These are phyloP conservation scores for Nannizziopsis arthrosporioides DNA, from an alignment of 2,329 filamentous ascomycete genomes.

Conservation along the genomic window DNA sequence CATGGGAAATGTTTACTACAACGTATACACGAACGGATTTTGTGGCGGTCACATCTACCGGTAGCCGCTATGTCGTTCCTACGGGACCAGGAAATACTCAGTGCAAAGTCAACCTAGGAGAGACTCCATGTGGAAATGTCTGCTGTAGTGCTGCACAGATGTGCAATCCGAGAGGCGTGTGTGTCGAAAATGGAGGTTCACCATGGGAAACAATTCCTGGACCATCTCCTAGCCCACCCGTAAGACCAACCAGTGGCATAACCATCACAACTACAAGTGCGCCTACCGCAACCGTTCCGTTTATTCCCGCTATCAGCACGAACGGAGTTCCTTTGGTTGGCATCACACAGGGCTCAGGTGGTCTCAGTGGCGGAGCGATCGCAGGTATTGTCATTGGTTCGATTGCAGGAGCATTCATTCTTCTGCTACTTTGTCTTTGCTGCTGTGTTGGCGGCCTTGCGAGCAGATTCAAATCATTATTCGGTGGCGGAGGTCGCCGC, in stretches of 20 bases:
- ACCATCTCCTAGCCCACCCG: constrained; percentile 29
- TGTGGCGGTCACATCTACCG: constrained; percentile 43
- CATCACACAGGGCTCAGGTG: constrained; percentile 19
- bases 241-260: constrained; percentile 35
- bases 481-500: constrained; percentile 31
- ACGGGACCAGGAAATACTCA: constrained; percentile 20
- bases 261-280: constrained; percentile 35
- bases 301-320: constrained; percentile 36
- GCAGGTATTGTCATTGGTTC: constrained; percentile 42
- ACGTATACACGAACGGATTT: constrained; percentile 45
- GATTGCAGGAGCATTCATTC: constrained; percentile 34
- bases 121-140: constrained; percentile 33
- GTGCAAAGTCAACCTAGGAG: constrained; percentile 39
- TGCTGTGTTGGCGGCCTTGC: constrained; percentile 34
- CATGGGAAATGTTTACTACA: constrained; percentile 47
- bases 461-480: constrained; percentile 31
- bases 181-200: constrained; percentile 31
- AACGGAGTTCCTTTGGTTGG: constrained; percentile 30
- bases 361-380: constrained; percentile 39
- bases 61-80: constrained; percentile 34
- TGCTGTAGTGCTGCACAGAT: constrained; percentile 37
- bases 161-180: constrained; percentile 31
- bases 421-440: constrained; percentile 36
- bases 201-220: constrained; percentile 27
- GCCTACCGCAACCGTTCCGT: constrained; percentile 32